These are phyloP conservation scores for Penicillium manginii DNA, from an alignment of 495 filamentous ascomycete species.

Conservation along the genomic window DNA sequence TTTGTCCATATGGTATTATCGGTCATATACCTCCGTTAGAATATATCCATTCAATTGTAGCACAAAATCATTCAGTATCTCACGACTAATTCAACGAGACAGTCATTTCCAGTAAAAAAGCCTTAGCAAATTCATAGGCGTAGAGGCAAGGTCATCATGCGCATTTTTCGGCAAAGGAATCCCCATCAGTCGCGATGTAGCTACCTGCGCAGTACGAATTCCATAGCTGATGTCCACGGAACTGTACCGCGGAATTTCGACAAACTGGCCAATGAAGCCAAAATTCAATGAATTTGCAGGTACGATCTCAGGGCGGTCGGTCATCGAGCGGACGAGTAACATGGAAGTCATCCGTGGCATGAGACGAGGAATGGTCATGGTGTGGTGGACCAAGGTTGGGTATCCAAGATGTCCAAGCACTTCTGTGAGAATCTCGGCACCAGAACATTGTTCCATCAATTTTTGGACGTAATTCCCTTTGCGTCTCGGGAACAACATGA, in stretches of 20 bases:
- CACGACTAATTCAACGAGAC: too few species aligned
- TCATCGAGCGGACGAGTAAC: conserved; percentile 7
- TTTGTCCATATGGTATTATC: too few species aligned
- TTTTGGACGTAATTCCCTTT: conserved; percentile 41
- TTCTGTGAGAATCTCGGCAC: conserved; percentile 39
- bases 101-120: too few species aligned
- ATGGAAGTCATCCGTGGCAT: conserved; percentile 28
- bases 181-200: conserved; percentile 14
- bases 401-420: conserved; percentile 34
- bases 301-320: conserved; percentile 14
- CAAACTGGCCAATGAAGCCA: conserved; percentile 20
- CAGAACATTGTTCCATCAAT: conserved; percentile 39
- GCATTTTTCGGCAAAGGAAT: too few species aligned
- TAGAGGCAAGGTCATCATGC: too few species aligned
- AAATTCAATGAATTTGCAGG: conserved; percentile 16
- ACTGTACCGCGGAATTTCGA: conserved; percentile 14
- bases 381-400: not conserved
- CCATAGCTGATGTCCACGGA: conserved; percentile 15
- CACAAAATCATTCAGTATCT: too few species aligned
- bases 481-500: conserved; percentile 29
- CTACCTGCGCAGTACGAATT: conserved; percentile 12
- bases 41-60: too few species aligned
- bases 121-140: too few species aligned
- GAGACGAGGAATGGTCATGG: conserved; percentile 20
- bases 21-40: too few species aligned